A percentile compares a stretch with the other conserved stretches of the same genome.
These are phyloP conservation scores for Mrakia blollopis DNA, from an alignment of 768 basidiomycete species.

Conservation along the genomic window DNA sequence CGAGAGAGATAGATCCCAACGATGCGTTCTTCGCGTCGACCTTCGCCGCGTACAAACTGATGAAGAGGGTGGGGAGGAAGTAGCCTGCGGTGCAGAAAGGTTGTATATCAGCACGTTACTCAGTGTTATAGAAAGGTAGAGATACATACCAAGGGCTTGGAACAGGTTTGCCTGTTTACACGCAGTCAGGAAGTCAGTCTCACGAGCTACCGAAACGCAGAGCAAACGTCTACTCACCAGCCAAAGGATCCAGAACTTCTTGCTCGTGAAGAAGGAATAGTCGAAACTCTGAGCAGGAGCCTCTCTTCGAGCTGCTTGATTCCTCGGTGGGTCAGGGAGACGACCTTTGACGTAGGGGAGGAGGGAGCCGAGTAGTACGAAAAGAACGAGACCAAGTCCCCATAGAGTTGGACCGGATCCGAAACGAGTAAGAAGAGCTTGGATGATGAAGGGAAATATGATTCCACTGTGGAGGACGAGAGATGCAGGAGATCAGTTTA, in stretches of 20 bases:
- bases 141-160: neutral
- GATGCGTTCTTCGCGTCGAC: neutral
- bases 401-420: neutral
- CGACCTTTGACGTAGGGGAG: neutral
- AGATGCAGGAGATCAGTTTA: no score
- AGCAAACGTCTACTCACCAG: neutral
- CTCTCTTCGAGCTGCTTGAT: neutral
- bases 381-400: neutral
- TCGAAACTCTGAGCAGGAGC: neutral
- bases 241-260: neutral
- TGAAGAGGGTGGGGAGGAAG: slow-evolving; percentile 2
- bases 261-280: neutral
- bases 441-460: slow-evolving; percentile 9
- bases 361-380: neutral
- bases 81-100: neutral
- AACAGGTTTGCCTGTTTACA: neutral
- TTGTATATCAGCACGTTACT: no score
- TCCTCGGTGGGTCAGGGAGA: neutral
- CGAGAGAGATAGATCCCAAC: neutral
- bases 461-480: neutral
- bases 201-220: neutral
- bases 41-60: neutral
- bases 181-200: neutral
- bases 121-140: no score
- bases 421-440: neutral